Percentiles rank a stretch among this genome's conserved stretches.
These are phyloP conservation scores for Agaricus subrufescens DNA, from an alignment of 768 basidiomycete genomes.

Conservation along the genomic window DNA sequence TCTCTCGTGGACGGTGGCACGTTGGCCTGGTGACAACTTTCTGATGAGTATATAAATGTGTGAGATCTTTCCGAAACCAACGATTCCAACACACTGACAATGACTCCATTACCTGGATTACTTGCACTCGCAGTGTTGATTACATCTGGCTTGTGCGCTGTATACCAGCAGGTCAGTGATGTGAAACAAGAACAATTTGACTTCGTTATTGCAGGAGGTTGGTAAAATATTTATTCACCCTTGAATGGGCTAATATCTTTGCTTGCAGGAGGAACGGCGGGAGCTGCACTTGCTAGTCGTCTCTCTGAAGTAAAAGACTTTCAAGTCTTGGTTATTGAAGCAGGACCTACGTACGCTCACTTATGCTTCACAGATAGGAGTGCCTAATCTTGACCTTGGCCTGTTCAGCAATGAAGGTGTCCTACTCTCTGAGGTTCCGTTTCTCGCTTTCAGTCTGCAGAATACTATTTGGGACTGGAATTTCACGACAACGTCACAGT, in stretches of 20 bases:
- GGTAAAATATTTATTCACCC: background rate
- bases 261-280: conserved; percentile 19
- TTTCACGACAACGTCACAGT: conserved; percentile 22
- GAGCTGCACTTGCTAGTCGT: conserved; percentile 21
- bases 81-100: too few species aligned
- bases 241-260: background rate
- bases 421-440: conserved; percentile 19
- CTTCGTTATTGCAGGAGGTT: conserved; percentile 18
- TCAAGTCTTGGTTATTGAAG: conserved; percentile 24
- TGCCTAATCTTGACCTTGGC: background rate
- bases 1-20: too few species aligned
- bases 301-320: conserved; percentile 14
- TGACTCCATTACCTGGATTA: too few species aligned
- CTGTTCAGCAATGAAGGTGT: conserved; percentile 13
- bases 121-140: too few species aligned
- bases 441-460: conserved; percentile 10
- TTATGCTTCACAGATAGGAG: background rate
- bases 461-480: conserved; percentile 25
- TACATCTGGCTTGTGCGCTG: background rate
- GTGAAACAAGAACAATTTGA: background rate
- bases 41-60: too few species aligned
- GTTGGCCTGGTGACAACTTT: too few species aligned
- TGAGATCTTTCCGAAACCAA: too few species aligned
- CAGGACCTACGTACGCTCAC: conserved; percentile 12
- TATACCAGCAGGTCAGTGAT: background rate